Percentiles rank a stretch among this genome's conserved stretches.
Evolutionary conservation across 2,329 filamentous ascomycete species (phyloP).

Genomic region (Eutypa lata): DNA sequence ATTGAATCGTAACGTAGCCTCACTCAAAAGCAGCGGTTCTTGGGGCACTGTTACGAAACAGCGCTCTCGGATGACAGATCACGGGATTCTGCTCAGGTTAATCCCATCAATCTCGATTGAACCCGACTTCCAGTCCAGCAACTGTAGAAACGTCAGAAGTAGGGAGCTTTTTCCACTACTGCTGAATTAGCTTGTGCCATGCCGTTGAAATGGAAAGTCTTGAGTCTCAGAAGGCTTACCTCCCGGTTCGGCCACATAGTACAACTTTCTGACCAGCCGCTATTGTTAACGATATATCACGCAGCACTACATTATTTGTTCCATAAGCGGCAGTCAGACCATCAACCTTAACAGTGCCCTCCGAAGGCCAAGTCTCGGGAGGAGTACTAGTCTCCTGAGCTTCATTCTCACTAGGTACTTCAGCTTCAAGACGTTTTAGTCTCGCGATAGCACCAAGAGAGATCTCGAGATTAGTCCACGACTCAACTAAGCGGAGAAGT

Average conservation of each 20-base stretch:
- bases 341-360: no score
- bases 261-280: no score
- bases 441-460: neutral
- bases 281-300: no score
- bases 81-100: slow-evolving; percentile 19
- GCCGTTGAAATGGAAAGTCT: no score
- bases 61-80: slow-evolving; percentile 20
- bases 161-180: slow-evolving; percentile 37
- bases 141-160: slow-evolving; percentile 13
- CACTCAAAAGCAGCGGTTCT: slow-evolving; percentile 21
- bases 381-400: no score
- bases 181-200: no score
- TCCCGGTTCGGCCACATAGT: no score
- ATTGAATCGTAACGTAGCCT: slow-evolving; percentile 29
- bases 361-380: no score
- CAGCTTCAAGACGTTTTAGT: neutral
- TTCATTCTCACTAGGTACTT: no score
- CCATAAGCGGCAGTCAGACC: no score
- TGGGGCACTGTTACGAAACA: slow-evolving; percentile 31
- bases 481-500: neutral
- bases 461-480: neutral
- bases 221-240: no score
- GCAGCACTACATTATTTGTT: no score
- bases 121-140: slow-evolving; percentile 25
- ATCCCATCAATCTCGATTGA: slow-evolving; percentile 26